Base-by-base conservation (phyloP, 2,329 filamentous ascomycete species). In the Endoconidiophora polonica region DNA sequence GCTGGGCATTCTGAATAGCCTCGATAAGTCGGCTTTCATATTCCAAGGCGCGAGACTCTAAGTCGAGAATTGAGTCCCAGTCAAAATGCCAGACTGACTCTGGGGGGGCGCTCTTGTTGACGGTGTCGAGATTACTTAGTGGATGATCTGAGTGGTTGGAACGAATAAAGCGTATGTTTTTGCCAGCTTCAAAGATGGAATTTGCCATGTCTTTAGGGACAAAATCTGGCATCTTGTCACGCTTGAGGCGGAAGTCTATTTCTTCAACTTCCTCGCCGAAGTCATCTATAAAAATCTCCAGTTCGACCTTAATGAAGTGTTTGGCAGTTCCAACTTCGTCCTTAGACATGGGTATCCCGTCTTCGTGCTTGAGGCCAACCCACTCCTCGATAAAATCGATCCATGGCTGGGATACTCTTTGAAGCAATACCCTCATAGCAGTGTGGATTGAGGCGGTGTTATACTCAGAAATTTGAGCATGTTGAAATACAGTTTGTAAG, bases 141-240 rank as follows among this genome's bases (percentile, higher is more conserved):
- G 81, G 77, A 59, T 93, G 83, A 2, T 78, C 68, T 4, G 83
- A 74, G 59, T 91, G 83, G 56, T 82, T 77, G 20, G 69, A 66
- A 56, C 78, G 75, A 44, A 94, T 68, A 49, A 91, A 78, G 5
- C 83, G 76, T 44, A 94, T 64, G 59, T 83, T 90, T 57, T 74
- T 76, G 3, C 85, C 86, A 3, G 80, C 83, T 60, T 93, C 85
- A 55, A 90, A 88, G n/a, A 91, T 76, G 4, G 71, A 67, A 46
- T 74, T 71, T 2, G 77, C 79, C 56, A 88, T 74, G 52, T 91
- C 84, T 4, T 68, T 61, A 0, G 79, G 73, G 42, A 93, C 70
- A 56, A 91, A 91, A 2, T 71, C 68, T 0, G 85, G 85, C 65
- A 91, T 77, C 54, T 75, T 74, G 24, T 73, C 67, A 20, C 70